Evolutionary conservation across 2,329 filamentous ascomycete species (phyloP).

Genomic region (Aspergillus latus): DNA sequence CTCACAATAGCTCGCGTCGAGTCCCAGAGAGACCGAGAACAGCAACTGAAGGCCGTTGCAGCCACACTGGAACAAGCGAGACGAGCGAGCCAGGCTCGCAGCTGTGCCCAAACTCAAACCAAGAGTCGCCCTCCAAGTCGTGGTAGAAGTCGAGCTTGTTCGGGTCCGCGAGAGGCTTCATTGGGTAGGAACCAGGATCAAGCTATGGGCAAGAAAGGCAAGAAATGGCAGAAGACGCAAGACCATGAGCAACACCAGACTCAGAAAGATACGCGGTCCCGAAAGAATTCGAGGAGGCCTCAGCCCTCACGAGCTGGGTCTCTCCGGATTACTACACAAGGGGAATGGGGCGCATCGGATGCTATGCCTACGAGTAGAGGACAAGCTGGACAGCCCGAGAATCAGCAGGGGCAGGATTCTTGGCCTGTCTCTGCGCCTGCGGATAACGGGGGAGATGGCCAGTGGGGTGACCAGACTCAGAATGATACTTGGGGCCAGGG

Average conservation of each 20-base stretch:
- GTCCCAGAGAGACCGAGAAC: not conserved
- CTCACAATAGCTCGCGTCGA: not conserved
- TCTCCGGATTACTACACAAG: not conserved
- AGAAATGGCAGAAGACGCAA: not conserved
- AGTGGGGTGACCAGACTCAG: not conserved
- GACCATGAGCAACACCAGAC: not conserved
- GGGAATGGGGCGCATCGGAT: not conserved
- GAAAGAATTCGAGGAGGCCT: not conserved
- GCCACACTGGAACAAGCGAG: not conserved
- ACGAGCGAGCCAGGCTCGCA: not conserved
- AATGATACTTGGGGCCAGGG: too few relatives aligned
- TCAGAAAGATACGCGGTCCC: not conserved
- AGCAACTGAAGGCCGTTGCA: not conserved
- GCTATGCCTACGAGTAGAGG: not conserved
- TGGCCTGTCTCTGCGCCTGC: not conserved
- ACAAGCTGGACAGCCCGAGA: not conserved
- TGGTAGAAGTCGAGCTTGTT: not conserved
- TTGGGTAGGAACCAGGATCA: not conserved
- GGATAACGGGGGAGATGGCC: not conserved
- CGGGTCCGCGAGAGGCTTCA: not conserved
- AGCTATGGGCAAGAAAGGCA: not conserved
- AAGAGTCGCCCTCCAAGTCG: not conserved
- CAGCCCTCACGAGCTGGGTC: slow-evolving; percentile 2
- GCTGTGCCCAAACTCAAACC: not conserved
- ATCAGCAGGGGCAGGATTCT: not conserved